Conservation (phyloP, 108 stramenopile species). For the Cyclostephanos tholiformis region DNA sequence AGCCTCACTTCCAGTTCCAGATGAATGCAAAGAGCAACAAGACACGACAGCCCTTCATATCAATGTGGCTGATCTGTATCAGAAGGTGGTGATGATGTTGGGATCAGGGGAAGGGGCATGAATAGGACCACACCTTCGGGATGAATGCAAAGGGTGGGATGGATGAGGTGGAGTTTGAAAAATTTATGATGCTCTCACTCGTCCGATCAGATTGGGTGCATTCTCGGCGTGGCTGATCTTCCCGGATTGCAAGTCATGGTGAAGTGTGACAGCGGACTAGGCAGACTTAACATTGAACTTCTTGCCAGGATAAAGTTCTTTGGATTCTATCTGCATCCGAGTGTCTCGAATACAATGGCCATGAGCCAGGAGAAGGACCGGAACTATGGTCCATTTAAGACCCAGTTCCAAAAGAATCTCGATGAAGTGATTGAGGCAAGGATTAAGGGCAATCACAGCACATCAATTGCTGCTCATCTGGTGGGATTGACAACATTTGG, state of each 20-base stretch:
- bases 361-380: too few relatives aligned
- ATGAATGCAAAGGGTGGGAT: not conserved
- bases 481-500: too few relatives aligned
- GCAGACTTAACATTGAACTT: too few relatives aligned
- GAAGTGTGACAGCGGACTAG: too few relatives aligned
- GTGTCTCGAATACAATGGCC: too few relatives aligned
- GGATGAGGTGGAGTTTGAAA: not conserved
- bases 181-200: not conserved
- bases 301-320: too few relatives aligned
- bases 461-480: too few relatives aligned
- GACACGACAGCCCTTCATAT: not conserved
- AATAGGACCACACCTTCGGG: not conserved
- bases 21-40: not conserved
- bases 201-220: not conserved
- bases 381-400: too few relatives aligned
- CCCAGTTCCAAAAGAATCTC: too few relatives aligned
- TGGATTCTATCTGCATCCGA: too few relatives aligned
- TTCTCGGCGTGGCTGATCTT: not conserved
- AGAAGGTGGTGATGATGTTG: not conserved
- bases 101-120: not conserved
- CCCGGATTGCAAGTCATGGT: conserved; percentile 4
- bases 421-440: too few relatives aligned
- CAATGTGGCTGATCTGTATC: not conserved
- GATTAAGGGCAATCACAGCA: too few relatives aligned
- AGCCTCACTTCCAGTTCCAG: not conserved